Conservation (phyloP, 768 basidiomycete genomes). For the Termitomyces sp. region DNA sequence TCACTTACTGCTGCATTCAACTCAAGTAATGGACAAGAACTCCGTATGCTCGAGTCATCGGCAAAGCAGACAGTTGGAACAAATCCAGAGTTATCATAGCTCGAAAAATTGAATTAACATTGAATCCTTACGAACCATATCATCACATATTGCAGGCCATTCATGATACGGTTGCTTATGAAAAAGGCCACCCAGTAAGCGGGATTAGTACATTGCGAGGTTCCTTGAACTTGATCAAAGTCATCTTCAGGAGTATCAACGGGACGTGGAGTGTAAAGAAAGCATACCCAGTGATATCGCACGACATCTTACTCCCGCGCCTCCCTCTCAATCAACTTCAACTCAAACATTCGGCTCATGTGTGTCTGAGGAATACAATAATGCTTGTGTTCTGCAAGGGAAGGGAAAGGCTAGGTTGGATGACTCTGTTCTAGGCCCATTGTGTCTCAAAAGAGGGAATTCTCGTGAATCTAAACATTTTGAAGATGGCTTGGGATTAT, state of each 20-base stretch:
- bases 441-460: neutral
- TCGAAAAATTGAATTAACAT: neutral
- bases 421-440: neutral
- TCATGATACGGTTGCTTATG: neutral
- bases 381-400: neutral
- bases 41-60: constrained; percentile 2
- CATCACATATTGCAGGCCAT: constrained; percentile 1
- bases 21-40: neutral
- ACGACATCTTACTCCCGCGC: neutral
- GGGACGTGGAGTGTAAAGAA: neutral
- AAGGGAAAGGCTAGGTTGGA: neutral
- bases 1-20: neutral
- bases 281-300: neutral
- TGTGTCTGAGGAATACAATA: neutral
- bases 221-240: neutral
- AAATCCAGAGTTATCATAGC: neutral
- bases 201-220: neutral
- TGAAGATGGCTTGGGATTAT: neutral
- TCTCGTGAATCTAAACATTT: neutral
- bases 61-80: neutral
- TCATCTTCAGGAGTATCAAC: neutral
- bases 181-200: neutral
- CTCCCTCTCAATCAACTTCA: neutral
- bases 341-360: neutral
- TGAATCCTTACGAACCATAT: neutral